Evolutionary conservation across 1,284 basidiomycete species (phyloP).

Genomic region (Sanguinoderma infundibulare): DNA sequence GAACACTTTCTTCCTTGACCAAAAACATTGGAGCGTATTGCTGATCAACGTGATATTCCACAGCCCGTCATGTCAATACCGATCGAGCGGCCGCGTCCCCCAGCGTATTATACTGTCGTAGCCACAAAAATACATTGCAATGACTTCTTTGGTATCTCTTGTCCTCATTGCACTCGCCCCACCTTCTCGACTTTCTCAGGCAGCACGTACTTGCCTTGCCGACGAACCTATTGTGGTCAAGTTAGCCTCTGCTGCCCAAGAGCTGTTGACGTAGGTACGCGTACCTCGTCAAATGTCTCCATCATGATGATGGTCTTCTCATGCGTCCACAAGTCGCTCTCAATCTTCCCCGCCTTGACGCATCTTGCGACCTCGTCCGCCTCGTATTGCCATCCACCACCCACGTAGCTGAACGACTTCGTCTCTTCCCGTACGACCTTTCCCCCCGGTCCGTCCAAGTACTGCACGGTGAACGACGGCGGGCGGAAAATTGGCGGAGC

Average conservation of each 20-base stretch:
- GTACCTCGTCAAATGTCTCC: conserved; percentile 82
- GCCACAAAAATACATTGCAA: not conserved
- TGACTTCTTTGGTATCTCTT: not conserved
- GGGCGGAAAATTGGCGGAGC: conserved; percentile 68
- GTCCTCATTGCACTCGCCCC: conserved; percentile 16
- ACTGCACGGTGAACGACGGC: conserved; percentile 64
- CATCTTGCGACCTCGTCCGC: conserved; percentile 87
- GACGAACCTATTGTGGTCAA: conserved; percentile 45
- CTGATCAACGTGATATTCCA: not conserved
- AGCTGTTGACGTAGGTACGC: conserved; percentile 17
- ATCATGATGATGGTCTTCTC: conserved; percentile 81
- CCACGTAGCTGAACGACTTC: conserved; percentile 56
- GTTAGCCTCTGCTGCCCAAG: not conserved
- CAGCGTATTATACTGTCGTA: too few relatives aligned
- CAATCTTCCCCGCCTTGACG: conserved; percentile 74
- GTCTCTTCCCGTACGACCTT: conserved; percentile 60
- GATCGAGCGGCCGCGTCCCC: too few relatives aligned
- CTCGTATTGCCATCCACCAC: conserved; percentile 74
- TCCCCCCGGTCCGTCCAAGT: conserved; percentile 58
- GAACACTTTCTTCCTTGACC: conserved; percentile 25
- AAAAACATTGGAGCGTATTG: not conserved
- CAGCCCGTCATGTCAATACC: too few relatives aligned
- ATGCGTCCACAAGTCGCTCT: conserved; percentile 77
- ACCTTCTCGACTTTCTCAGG: conserved; percentile 52
- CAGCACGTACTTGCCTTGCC: conserved; percentile 51